Evolutionary conservation across 2,329 filamentous ascomycete genomes (phyloP).

Genomic region (Penicillium sp.): DNA sequence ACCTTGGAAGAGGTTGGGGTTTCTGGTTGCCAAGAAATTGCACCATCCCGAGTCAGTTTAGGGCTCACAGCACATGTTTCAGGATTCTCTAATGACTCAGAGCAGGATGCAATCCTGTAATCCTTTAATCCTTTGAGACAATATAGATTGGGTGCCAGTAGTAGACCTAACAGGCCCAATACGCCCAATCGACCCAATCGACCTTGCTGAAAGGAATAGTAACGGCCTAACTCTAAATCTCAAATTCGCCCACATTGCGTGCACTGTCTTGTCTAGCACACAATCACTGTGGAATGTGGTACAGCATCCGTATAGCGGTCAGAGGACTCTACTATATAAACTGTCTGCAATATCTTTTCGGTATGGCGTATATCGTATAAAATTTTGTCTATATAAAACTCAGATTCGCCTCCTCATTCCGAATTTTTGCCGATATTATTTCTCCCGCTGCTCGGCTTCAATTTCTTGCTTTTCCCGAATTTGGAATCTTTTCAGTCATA

Average conservation of each 20-base stretch:
- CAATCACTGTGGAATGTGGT: conserved; percentile 22
- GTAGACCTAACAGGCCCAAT: background rate
- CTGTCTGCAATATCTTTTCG: background rate
- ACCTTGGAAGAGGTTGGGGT: background rate
- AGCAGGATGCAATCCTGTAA: background rate
- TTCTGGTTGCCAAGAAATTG: conserved; percentile 3
- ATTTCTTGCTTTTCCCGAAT: background rate
- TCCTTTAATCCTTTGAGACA: background rate
- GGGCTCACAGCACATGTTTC: background rate
- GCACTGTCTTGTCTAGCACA: conserved; percentile 11
- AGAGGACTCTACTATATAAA: background rate
- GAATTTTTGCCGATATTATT: background rate
- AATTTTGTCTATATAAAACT: background rate
- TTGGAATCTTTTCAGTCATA: background rate
- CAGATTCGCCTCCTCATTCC: background rate
- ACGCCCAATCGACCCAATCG: background rate
- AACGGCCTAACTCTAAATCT: background rate
- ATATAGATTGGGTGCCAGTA: background rate
- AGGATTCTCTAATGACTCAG: background rate
- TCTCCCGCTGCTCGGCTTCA: background rate
- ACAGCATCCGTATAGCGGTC: conserved; percentile 19
- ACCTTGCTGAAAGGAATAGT: background rate
- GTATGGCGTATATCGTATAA: background rate
- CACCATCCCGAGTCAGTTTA: background rate
- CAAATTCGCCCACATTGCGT: conserved; percentile 17